A percentile compares a stretch with the other conserved stretches of the same genome.
phyloP scores from a whole-genome alignment of 2,329 filamentous ascomycete genomes.

The Nothophoma quercina region DNA sequence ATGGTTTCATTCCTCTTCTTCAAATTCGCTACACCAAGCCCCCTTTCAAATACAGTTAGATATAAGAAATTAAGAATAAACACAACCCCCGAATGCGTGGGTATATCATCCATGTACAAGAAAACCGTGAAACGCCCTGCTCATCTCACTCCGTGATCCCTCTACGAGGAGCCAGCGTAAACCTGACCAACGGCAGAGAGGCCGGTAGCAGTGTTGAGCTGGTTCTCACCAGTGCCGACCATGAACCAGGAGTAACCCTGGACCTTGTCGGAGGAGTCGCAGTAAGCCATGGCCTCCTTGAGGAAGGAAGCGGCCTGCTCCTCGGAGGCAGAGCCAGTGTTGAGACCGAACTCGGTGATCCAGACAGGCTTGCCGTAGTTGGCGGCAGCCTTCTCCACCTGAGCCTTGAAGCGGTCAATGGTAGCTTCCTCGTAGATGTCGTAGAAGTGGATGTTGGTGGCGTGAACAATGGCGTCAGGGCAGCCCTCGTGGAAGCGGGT shows the following conservation, averaged over 20 bases:
- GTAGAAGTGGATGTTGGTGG: constrained; percentile 52
- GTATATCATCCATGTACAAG: constrained; percentile 19
- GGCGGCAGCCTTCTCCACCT: constrained; percentile 48
- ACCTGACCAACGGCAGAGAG: constrained; percentile 34
- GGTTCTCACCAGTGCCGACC: constrained; percentile 41
- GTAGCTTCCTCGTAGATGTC: constrained; percentile 39
- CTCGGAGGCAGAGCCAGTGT: constrained; percentile 36
- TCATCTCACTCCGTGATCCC: not conserved
- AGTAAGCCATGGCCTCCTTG: constrained; percentile 43
- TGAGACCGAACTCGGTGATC: constrained; percentile 51
- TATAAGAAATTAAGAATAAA: constrained; percentile 20
- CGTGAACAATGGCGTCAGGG: constrained; percentile 46
- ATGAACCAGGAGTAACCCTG: constrained; percentile 51
- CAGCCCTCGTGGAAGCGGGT: constrained; percentile 41
- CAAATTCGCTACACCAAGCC: constrained; percentile 19
- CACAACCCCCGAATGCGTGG: constrained; percentile 12
- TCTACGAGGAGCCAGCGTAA: constrained; percentile 31
- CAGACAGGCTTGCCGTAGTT: constrained; percentile 44
- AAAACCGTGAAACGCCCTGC: constrained; percentile 13
- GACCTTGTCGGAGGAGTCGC: constrained; percentile 41
- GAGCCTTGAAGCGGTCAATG: constrained; percentile 46
- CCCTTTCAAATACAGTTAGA: constrained; percentile 6
- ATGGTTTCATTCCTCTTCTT: constrained; percentile 1
- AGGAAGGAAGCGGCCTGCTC: constrained; percentile 45
- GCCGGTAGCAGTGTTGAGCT: constrained; percentile 35